These are phyloP conservation scores for Eremothecium gossypii DNA, from an alignment of 1,139 yeast genomes.

Conservation along the genomic window DNA sequence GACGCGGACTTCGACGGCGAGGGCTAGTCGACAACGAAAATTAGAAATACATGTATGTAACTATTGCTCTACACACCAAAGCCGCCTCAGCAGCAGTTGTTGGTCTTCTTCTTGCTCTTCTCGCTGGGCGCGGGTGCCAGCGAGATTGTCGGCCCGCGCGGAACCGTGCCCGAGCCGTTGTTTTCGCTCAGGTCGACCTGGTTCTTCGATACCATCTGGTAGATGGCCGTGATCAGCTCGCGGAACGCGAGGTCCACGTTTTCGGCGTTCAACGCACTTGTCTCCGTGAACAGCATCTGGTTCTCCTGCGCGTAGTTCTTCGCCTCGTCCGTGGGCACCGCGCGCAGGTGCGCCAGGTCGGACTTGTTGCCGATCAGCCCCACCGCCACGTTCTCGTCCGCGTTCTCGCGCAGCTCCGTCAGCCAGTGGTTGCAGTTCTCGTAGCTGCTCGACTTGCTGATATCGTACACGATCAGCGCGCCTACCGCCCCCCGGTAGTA, in stretches of 20 bases:
- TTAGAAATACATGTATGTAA: background rate
- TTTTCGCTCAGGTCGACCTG: conserved; percentile 65
- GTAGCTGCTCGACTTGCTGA: conserved; percentile 84
- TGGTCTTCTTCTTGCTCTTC: conserved; percentile 49
- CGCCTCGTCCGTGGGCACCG: conserved; percentile 97
- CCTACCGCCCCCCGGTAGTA: conserved; percentile 98
- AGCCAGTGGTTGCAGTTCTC: conserved; percentile 94
- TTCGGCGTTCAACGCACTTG: conserved; percentile 92
- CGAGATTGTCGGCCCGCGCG: conserved; percentile 80
- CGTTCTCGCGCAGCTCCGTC: conserved; percentile 90
- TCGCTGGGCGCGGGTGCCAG: conserved; percentile 92
- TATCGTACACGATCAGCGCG: conserved; percentile 90
- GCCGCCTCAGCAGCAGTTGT: conserved; percentile 50
- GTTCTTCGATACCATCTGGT: conserved; percentile 83
- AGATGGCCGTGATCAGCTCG: conserved; percentile 82
- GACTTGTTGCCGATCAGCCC: conserved; percentile 96
- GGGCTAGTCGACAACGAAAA: background rate
- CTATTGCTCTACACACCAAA: background rate
- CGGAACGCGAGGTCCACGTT: conserved; percentile 94
- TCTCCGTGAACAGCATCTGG: conserved; percentile 85
- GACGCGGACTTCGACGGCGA: conserved; percentile 12
- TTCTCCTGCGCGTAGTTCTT: conserved; percentile 91
- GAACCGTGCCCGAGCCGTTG: conserved; percentile 17
- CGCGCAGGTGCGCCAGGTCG: conserved; percentile 90
- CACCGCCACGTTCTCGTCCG: conserved; percentile 92